phyloP scores from a whole-genome alignment of 2,329 filamentous ascomycete species.

The Dothistroma pini region DNA sequence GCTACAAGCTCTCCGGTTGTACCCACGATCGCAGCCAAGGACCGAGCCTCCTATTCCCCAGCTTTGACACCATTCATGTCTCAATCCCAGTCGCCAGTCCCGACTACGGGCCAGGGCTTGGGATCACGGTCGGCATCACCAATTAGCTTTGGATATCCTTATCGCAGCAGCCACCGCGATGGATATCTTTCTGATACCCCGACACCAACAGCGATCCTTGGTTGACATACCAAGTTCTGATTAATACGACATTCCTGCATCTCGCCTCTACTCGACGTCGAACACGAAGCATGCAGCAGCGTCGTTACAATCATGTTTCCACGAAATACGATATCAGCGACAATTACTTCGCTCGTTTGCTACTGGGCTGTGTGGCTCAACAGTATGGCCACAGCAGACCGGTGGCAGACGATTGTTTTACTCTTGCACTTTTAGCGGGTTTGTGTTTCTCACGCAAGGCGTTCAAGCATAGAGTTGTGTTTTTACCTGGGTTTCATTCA shows the following conservation, averaged over 20 bases:
- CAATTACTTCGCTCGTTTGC: conserved; percentile 10
- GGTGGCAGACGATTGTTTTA: conserved; percentile 17
- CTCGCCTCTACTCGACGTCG: conserved; percentile 16
- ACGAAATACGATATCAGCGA: conserved; percentile 21
- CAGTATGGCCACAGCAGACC: not conserved
- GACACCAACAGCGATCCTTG: conserved; percentile 36
- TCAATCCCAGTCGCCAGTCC: conserved; percentile 33
- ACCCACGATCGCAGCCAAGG: conserved; percentile 14
- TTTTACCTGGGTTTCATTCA: conserved; percentile 7
- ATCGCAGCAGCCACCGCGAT: conserved; percentile 31
- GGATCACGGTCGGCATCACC: conserved; percentile 31
- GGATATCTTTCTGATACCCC: conserved; percentile 34
- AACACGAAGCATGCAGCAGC: conserved; percentile 24
- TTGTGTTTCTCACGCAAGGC: conserved; percentile 16
- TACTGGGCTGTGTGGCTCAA: not conserved
- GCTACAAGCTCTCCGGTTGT: conserved; percentile 26
- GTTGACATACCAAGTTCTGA: conserved; percentile 23
- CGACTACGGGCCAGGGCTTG: conserved; percentile 26
- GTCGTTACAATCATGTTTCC: conserved; percentile 19
- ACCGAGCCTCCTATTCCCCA: conserved; percentile 20
- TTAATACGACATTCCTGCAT: conserved; percentile 16
- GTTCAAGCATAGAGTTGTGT: conserved; percentile 21
- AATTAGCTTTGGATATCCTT: conserved; percentile 37
- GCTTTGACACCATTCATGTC: conserved; percentile 28
- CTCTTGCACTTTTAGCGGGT: conserved; percentile 25